Conservation (phyloP, 352 stramenopile genomes). For the Globisporangium megalacanthum region DNA sequence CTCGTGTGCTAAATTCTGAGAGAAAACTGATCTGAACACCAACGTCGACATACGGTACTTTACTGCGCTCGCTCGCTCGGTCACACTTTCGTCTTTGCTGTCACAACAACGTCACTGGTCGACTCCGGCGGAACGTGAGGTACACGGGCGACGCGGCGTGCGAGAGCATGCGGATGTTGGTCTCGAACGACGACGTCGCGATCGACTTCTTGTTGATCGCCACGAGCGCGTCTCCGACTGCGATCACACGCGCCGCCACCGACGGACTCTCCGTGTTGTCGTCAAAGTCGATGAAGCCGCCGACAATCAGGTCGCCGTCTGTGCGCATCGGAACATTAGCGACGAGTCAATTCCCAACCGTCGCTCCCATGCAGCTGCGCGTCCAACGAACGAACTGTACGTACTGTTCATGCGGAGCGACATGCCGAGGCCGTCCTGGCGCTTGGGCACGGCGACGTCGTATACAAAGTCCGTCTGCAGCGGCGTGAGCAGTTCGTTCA, state of each 20-base stretch:
- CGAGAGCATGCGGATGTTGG: slow-evolving; percentile 80
- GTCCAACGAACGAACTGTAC: slow-evolving; percentile 8
- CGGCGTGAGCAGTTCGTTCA: slow-evolving; percentile 78
- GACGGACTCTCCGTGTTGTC: slow-evolving; percentile 76
- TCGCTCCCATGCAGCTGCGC: neutral
- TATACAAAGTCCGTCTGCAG: slow-evolving; percentile 83
- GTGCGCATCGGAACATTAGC: slow-evolving; percentile 2
- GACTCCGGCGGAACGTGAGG: slow-evolving; percentile 70
- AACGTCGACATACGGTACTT: too few species aligned
- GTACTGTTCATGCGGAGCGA: slow-evolving; percentile 83
- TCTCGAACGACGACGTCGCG: slow-evolving; percentile 81
- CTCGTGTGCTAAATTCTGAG: neutral
- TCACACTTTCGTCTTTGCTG: neutral
- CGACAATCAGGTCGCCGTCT: slow-evolving; percentile 76
- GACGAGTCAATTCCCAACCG: neutral
- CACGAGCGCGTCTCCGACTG: slow-evolving; percentile 69
- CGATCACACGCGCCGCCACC: slow-evolving; percentile 70
- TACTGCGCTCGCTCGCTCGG: too few species aligned
- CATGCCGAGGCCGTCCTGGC: slow-evolving; percentile 73
- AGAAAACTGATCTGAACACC: neutral
- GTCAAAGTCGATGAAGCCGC: slow-evolving; percentile 80
- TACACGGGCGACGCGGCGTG: slow-evolving; percentile 78
- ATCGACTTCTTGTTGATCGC: slow-evolving; percentile 88
- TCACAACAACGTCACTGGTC: slow-evolving; percentile 61
- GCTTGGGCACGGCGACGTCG: slow-evolving; percentile 77